A percentile compares a stretch with the other conserved stretches of the same genome.
Conservation (phyloP, 1,139 yeast genomes). For the Kodamaea plutei region DNA sequence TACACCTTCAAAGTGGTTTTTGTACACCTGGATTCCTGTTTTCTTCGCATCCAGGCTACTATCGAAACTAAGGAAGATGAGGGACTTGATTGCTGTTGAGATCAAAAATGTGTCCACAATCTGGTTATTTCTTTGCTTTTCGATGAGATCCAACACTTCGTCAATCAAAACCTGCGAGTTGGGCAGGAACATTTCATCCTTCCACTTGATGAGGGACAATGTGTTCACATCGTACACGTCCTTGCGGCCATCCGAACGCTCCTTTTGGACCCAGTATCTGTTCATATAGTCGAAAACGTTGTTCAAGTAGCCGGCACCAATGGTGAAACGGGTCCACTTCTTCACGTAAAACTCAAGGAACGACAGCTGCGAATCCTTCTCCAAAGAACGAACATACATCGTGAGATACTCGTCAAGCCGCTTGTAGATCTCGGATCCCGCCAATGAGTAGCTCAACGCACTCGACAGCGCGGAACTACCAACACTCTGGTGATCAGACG, state of each 20-base stretch:
- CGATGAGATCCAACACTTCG: conserved; percentile 74
- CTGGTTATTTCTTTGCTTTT: conserved; percentile 75
- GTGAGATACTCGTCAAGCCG: conserved; percentile 65
- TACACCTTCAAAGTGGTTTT: conserved; percentile 70
- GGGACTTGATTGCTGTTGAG: conserved; percentile 75
- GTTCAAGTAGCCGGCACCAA: conserved; percentile 88
- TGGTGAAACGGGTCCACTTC: conserved; percentile 84
- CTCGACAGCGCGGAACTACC: conserved; percentile 13
- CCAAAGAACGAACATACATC: conserved; percentile 52
- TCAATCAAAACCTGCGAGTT: conserved; percentile 56
- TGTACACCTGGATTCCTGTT: conserved; percentile 77
- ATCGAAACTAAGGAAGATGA: conserved; percentile 75
- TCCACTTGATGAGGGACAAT: conserved; percentile 84
- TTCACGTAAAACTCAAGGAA: conserved; percentile 82
- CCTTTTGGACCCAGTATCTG: conserved; percentile 96
- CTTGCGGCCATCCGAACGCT: conserved; percentile 90
- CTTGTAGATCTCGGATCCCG: conserved; percentile 86
- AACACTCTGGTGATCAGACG: conserved; percentile 24
- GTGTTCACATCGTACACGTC: conserved; percentile 91
- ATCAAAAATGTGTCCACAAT: conserved; percentile 65
- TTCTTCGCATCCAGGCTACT: conserved; percentile 81
- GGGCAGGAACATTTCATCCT: conserved; percentile 69
- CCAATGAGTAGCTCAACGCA: conserved; percentile 45
- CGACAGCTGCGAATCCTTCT: conserved; percentile 54
- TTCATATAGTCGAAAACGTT: conserved; percentile 95